Conservation (phyloP, 805 yeast genomes). For the Candida coquimbonensis region DNA sequence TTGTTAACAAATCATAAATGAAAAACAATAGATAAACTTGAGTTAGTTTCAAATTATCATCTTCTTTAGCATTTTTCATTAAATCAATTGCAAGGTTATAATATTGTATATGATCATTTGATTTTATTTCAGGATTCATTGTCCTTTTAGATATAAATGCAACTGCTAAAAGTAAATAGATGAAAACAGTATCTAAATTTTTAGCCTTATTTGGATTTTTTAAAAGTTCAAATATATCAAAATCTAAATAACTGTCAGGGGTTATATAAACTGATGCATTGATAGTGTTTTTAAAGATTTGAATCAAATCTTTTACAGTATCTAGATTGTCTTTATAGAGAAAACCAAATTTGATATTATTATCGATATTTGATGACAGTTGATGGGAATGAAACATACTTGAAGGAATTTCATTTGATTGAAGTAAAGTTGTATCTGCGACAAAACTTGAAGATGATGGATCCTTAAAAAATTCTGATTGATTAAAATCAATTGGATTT, state of each 20-base stretch:
- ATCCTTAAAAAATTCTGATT: not conserved
- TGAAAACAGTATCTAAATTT: too few species aligned
- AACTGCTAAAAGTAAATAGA: too few species aligned
- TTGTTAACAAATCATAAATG: conserved; percentile 29
- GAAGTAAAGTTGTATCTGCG: not conserved
- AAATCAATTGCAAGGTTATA: conserved; percentile 22
- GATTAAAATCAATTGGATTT: not conserved
- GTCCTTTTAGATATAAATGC: too few species aligned
- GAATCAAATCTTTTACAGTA: not conserved
- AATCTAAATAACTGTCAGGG: too few species aligned
- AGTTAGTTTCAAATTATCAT: conserved; percentile 31
- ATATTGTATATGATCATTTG: not conserved
- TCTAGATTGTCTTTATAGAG: too few species aligned
- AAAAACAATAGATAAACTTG: conserved; percentile 29
- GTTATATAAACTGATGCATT: too few species aligned
- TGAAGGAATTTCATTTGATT: not conserved
- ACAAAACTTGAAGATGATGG: not conserved
- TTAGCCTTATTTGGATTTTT: too few species aligned
- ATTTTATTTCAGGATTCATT: not conserved
- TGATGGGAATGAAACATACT: too few species aligned
- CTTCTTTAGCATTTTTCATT: conserved; percentile 26
- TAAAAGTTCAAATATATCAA: too few species aligned
- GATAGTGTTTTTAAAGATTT: too few species aligned
- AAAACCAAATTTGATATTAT: too few species aligned
- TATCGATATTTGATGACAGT: too few species aligned